These are phyloP conservation scores for Melaleuca quinquenervia DNA, from an alignment of 345 rosid genomes.

Conservation along the genomic window DNA sequence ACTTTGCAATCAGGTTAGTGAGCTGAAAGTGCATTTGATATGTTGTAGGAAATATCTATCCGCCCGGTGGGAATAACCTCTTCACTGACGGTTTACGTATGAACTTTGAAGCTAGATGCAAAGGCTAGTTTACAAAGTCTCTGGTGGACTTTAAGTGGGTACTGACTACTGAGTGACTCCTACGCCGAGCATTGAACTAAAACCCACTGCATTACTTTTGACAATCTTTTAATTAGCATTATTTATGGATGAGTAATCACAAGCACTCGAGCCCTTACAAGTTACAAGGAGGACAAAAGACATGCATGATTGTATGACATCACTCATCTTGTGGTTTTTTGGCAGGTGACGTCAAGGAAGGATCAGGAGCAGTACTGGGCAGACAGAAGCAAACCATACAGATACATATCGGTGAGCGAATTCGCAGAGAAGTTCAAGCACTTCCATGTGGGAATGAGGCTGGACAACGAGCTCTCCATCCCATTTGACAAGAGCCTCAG, in stretches of 20 bases:
- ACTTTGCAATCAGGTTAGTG: too few species aligned
- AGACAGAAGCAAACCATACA: constrained; percentile 46
- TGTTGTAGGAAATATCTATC: too few species aligned
- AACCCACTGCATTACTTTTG: too few species aligned
- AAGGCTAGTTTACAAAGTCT: too few species aligned
- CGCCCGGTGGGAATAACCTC: too few species aligned
- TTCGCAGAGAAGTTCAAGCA: constrained; percentile 47
- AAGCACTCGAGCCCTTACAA: background rate
- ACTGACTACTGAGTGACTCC: too few species aligned
- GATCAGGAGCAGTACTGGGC: constrained; percentile 93
- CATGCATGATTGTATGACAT: background rate
- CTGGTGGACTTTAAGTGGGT: too few species aligned
- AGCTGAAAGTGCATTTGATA: too few species aligned
- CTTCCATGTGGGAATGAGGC: constrained; percentile 56
- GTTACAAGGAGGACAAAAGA: background rate
- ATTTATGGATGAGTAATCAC: background rate
- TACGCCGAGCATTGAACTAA: too few species aligned
- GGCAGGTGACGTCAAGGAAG: constrained; percentile 78
- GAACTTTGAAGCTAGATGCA: too few species aligned
- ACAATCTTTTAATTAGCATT: too few species aligned
- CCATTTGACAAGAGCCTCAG: constrained; percentile 45
- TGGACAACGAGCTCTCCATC: constrained; percentile 41
- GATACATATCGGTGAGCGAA: constrained; percentile 46
- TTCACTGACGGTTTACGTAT: too few species aligned
- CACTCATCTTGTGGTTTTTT: background rate